A percentile compares a stretch with the other conserved stretches of the same genome.
Conservation (phyloP, 352 stramenopile species). For the Phytopythium litorale region DNA sequence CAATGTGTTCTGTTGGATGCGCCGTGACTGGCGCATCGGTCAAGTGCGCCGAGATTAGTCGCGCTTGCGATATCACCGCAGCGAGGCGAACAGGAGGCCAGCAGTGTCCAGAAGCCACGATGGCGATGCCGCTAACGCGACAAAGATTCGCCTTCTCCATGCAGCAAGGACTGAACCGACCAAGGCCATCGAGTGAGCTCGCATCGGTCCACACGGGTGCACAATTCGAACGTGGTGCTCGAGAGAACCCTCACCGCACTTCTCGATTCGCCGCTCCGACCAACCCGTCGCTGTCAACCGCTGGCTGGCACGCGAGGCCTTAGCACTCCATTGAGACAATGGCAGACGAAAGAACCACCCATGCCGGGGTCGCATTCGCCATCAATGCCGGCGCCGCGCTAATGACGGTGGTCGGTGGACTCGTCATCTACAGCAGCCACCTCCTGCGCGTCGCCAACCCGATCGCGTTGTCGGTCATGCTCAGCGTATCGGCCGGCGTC, state of each 20-base stretch:
- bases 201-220: background rate
- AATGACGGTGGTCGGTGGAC: conserved; percentile 47
- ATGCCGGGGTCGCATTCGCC: conserved; percentile 24
- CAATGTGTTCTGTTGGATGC: background rate
- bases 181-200: conserved; percentile 1
- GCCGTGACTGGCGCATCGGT: background rate
- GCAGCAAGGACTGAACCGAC: background rate
- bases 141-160: background rate
- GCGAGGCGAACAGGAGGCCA: background rate
- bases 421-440: conserved; percentile 49
- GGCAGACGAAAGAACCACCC: background rate
- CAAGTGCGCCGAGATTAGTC: background rate
- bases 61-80: conserved; percentile 1
- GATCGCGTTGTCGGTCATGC: conserved; percentile 42
- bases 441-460: conserved; percentile 51
- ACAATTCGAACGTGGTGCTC: background rate
- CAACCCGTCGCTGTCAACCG: background rate
- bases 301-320: background rate
- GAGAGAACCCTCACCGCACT: background rate
- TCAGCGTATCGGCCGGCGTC: conserved; percentile 57
- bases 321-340: background rate
- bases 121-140: background rate
- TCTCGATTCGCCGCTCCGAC: background rate
- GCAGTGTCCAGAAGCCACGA: background rate
- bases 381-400: conserved; percentile 41